Percentiles rank a stretch among this genome's conserved stretches.
Conservation (phyloP, 2,329 filamentous ascomycete genomes). For the Trichoderma simmonsii region DNA sequence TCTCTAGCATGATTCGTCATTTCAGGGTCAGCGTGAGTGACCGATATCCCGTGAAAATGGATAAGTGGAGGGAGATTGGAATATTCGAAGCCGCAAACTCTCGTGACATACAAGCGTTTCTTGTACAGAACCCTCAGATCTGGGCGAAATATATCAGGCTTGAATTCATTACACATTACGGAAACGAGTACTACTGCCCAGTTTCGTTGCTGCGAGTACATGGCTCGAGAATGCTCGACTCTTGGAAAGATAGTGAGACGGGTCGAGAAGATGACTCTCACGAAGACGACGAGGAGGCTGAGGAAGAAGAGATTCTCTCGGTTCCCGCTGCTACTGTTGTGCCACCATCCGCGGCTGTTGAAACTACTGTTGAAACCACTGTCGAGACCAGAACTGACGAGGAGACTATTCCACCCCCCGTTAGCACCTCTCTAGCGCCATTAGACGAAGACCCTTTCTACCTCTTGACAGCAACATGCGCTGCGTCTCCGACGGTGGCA, state of each 20-base stretch:
- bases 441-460: background rate
- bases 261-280: slow-evolving; percentile 60
- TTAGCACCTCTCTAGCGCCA: background rate
- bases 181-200: slow-evolving; percentile 95
- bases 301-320: background rate
- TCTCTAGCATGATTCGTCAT: slow-evolving; percentile 90
- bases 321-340: background rate
- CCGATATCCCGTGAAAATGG: slow-evolving; percentile 85
- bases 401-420: background rate
- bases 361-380: background rate
- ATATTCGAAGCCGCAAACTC: slow-evolving; percentile 90
- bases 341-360: background rate
- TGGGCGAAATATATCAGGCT: slow-evolving; percentile 92
- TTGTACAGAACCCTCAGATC: slow-evolving; percentile 91
- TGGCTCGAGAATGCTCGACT: slow-evolving; percentile 94
- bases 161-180: slow-evolving; percentile 90
- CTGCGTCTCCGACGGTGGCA: background rate
- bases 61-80: slow-evolving; percentile 87
- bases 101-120: slow-evolving; percentile 88
- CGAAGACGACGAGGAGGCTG: slow-evolving; percentile 31
- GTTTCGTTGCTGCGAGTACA: slow-evolving; percentile 88
- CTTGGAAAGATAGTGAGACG: slow-evolving; percentile 78
- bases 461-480: slow-evolving; percentile 12
- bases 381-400: background rate
- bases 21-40: slow-evolving; percentile 93